Base-by-base conservation (phyloP, 768 basidiomycete genomes). In the Scleroderma citrinum region DNA sequence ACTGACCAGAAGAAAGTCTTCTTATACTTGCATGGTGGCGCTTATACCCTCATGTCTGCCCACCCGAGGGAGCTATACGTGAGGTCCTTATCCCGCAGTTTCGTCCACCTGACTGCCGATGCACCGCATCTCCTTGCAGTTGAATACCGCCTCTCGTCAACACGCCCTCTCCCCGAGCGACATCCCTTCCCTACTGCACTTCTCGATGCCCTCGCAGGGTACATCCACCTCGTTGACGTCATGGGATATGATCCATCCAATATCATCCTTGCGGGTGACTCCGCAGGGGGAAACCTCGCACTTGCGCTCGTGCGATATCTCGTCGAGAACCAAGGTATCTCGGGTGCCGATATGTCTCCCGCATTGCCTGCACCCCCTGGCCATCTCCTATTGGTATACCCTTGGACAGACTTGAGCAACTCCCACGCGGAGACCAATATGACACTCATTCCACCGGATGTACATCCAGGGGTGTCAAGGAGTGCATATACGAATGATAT, bases 241-340 rank as follows among this genome's bases (percentile, higher is more conserved):
- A 54, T 71, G 32, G 55, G 56, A 1, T 67, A 71, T 54, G 29
- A 54, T 19, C 53, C 68, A 8, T 19, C 42, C 24, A 57, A 68
- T 31, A 64, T 73, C 44, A 61, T 69, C 44, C 39, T 73, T 38
- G 58, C 66, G 21, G 72, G 71, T 20, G 71, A 74, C 48, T 69
- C 68, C 2, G 69, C 71, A 0, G 73, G 71, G 4, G 72, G 66
- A 5, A 66, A 72, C 56, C 58, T 71, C 24, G 62, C 59, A 20
- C 36, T 61, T n/a, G 45, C 55, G 12, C 51, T 63, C 32, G 40
- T 39, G 24, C 56, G 56, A 4, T 63, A 61, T 51, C 45, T 62
- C 19, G 47, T 49, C 3, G 38, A 39, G 38, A 39, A 39, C 20
- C 8, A 23, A 10, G 34, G 30, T 16, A 16, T 37, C 23, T 20